Conservation (phyloP, 345 rosid species). For the Schrenkiella parvula region DNA sequence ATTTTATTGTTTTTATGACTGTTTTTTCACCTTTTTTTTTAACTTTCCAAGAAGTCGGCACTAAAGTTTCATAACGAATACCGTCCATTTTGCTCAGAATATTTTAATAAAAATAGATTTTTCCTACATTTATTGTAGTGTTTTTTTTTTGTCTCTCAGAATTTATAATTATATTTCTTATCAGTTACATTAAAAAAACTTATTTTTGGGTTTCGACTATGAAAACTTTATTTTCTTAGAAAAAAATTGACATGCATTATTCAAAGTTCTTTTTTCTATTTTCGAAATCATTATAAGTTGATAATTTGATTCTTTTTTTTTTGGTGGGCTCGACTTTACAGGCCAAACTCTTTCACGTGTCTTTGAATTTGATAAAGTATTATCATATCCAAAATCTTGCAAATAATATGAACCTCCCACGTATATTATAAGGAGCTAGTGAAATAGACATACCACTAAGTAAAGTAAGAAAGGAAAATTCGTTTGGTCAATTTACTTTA, state of each 20-base stretch:
- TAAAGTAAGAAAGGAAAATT: conserved; percentile 12
- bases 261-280: neutral
- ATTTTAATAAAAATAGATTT: neutral
- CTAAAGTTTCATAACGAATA: neutral
- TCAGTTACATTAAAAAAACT: neutral
- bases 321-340: conserved; percentile 16
- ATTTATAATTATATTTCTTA: neutral
- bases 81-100: conserved; percentile 10
- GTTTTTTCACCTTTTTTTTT: neutral
- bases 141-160: neutral
- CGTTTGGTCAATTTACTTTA: conserved; percentile 28
- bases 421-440: conserved; percentile 13
- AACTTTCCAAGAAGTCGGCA: conserved; percentile 28
- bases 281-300: conserved; percentile 21
- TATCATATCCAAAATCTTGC: neutral
- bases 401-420: conserved; percentile 16
- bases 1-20: neutral
- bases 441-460: conserved; percentile 24
- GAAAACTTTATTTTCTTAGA: neutral
- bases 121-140: neutral
- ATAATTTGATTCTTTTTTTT: neutral
- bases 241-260: neutral
- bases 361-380: conserved; percentile 18
- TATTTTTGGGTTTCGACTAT: neutral
- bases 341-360: conserved; percentile 32